Evolutionary conservation across 345 rosid species (phyloP), one percentile per base, ranked within the genome.

Genomic region (Theobroma cacao): DNA sequence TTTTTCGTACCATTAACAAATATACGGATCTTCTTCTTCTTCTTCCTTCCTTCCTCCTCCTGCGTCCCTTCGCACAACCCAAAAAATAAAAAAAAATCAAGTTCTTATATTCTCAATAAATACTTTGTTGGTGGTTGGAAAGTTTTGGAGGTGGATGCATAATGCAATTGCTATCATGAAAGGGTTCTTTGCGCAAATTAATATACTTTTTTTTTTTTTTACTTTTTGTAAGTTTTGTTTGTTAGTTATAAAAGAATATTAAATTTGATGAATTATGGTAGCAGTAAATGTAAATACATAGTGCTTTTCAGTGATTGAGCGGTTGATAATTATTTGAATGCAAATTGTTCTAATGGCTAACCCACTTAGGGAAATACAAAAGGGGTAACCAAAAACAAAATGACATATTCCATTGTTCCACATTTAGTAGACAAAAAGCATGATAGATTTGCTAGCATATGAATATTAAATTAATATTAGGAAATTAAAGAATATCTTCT

Each of bases 11-110:
- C 75, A 33, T 17, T 38, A n/a, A 43, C 66, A 28, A 59, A 26
- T 43, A 22, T 67, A 65, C 84, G 81, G 74, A 74, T 41, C 69
- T 20, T 45, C 15, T 24, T 28, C 6, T 28, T 28, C 60, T 20
- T 71, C 10, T 4, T 50, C 7, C 9, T 7, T 41, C 45, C 9
- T 11, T 7, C 9, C 45, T n/a, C n/a, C n/a, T n/a, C n/a, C n/a
- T n/a, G n/a, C n/a, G n/a, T n/a, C n/a, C n/a, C n/a, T n/a, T n/a
- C n/a, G n/a, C n/a, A n/a, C n/a, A n/a, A n/a, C n/a, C n/a, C n/a
- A n/a, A n/a, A n/a, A n/a, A n/a, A n/a, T n/a, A n/a, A n/a, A n/a
- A n/a, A n/a, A n/a, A n/a, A n/a, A n/a, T n/a, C n/a, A n/a, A n/a
- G n/a, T n/a, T n/a, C n/a, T n/a, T n/a, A n/a, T n/a, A 12, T n/a